Evolutionary conservation across 495 filamentous ascomycete genomes (phyloP).

Genomic region (Podospora australis): DNA sequence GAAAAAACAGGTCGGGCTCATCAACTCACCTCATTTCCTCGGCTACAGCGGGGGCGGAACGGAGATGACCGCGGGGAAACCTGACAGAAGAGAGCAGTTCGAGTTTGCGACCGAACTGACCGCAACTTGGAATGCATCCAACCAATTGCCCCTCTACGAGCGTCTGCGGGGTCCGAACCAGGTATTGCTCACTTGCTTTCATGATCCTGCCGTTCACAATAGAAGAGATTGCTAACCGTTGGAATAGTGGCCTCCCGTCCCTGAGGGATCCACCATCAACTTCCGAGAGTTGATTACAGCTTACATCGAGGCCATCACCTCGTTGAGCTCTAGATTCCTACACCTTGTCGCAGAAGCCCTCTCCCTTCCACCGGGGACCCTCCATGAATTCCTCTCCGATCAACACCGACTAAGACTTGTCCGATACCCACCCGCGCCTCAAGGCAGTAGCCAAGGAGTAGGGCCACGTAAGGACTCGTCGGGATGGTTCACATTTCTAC

Average conservation of each 20-base stretch:
- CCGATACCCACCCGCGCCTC: constrained; percentile 32
- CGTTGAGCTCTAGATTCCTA: no score
- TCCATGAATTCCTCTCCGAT: not conserved
- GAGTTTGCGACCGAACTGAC: constrained; percentile 49
- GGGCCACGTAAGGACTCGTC: constrained; percentile 53
- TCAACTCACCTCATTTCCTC: constrained; percentile 48
- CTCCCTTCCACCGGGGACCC: not conserved
- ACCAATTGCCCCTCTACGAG: constrained; percentile 23
- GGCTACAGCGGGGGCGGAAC: constrained; percentile 47
- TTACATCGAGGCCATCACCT: no score
- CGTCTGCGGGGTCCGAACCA: not conserved
- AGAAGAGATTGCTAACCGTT: no score
- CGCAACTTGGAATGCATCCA: constrained; percentile 25
- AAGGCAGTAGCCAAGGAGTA: constrained; percentile 47
- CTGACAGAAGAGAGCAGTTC: constrained; percentile 48
- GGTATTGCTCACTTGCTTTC: not conserved
- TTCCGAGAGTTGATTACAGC: no score
- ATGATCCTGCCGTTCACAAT: not conserved
- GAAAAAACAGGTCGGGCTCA: constrained; percentile 39
- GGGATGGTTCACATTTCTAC: constrained; percentile 51
- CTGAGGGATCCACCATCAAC: no score
- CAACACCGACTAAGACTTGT: not conserved
- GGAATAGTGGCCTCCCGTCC: no score
- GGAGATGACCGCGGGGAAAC: constrained; percentile 43
- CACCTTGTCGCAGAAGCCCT: not conserved